Evolutionary conservation across 352 stramenopile genomes (phyloP), one percentile per base, ranked within the genome.

Genomic region (Pythium dissimile): DNA sequence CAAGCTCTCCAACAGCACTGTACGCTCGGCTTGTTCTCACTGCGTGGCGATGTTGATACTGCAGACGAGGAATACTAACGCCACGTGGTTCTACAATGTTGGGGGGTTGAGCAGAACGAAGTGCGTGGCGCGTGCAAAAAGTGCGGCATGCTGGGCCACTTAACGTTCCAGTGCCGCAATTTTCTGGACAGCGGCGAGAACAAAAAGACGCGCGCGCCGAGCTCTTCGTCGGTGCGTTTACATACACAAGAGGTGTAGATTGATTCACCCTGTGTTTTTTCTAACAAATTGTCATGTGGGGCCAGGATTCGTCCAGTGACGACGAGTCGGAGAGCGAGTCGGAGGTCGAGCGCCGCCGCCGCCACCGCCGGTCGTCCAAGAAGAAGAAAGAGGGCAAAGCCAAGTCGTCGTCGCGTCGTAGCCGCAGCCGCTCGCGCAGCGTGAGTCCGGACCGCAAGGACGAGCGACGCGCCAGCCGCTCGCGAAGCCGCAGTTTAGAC

Each of bases 1-100:
- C 28, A 93, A 96, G 64, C 81, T 97, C 47, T 97, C 97, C 48
- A 98, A 98, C 75, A 76, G 98, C 21, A 88, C 77, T 35, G 91
- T 97, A 48, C 34, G 72, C 71, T 49, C 12, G 15, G 18, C 43
- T 31, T 35, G 28, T 38, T 10, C 28, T 35, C 12, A 18, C 43
- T 49, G 21, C 20, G 20, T 45, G 27, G 3, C 13, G 38, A 45
- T 8, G 38, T 2, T 45, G 10, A 13, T 26, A 6, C 16, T 45
- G 9, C 7, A 28, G 30, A n/a, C n/a, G n/a, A n/a, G n/a, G n/a
- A n/a, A n/a, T n/a, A n/a, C n/a, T n/a, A n/a, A n/a, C n/a, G n/a
- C n/a, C n/a, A n/a, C n/a, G n/a, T n/a, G n/a, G n/a, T n/a, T n/a
- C n/a, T n/a, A n/a, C n/a, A 24, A 46, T 7, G 7, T 30, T 43